phyloP scores from a whole-genome alignment of 306 rosid genomes.

The Fragaria ananassa region DNA sequence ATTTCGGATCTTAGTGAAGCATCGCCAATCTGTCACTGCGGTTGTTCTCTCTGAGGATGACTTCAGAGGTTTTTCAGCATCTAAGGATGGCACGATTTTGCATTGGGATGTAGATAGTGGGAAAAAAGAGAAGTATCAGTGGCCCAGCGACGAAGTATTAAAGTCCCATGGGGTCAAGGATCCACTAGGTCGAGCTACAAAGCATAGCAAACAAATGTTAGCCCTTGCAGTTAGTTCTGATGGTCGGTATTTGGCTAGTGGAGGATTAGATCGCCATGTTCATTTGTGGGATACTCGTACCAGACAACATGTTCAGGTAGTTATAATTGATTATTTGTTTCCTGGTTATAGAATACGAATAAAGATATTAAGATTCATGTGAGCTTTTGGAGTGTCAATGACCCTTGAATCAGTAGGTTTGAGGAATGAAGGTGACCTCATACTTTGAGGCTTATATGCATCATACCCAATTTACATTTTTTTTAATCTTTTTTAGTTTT shows the following conservation, averaged over 20 bases:
- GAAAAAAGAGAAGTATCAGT: slow-evolving; percentile 64
- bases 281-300: slow-evolving; percentile 97
- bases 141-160: slow-evolving; percentile 67
- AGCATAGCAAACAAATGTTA: slow-evolving; percentile 61
- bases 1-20: slow-evolving; percentile 64
- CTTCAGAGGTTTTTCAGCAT: slow-evolving; percentile 81
- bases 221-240: slow-evolving; percentile 86
- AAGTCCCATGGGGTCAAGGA: slow-evolving; percentile 80
- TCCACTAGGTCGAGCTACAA: slow-evolving; percentile 69
- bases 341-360: neutral
- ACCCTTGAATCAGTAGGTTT: neutral
- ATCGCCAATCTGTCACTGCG: slow-evolving; percentile 68
- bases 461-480: neutral
- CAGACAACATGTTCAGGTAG: slow-evolving; percentile 82
- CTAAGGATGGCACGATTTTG: slow-evolving; percentile 80
- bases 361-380: neutral
- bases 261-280: slow-evolving; percentile 92
- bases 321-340: slow-evolving; percentile 1
- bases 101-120: slow-evolving; percentile 91
- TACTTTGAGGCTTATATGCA: neutral
- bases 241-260: slow-evolving; percentile 83
- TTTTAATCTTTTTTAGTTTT: neutral
- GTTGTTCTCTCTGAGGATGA: slow-evolving; percentile 85
- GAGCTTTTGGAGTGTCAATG: neutral
- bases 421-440: neutral